phyloP scores from a whole-genome alignment of 164 flowering plant genomes.

The Vitis riparia region DNA sequence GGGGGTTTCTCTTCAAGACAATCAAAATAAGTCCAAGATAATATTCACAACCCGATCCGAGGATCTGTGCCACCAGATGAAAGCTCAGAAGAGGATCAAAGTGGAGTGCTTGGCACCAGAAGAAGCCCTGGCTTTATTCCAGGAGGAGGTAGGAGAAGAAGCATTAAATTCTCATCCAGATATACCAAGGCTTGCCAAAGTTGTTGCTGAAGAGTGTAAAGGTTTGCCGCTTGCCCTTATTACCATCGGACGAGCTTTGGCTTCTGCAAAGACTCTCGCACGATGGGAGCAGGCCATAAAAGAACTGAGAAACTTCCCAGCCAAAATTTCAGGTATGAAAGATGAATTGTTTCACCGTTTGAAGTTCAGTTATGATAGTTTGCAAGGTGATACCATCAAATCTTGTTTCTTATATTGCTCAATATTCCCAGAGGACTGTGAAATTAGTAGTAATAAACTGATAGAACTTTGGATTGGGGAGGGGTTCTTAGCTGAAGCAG shows the following conservation, averaged over 20 bases:
- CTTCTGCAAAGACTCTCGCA: conserved; percentile 6
- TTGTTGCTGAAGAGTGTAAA: conserved; percentile 8
- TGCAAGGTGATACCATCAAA: not conserved
- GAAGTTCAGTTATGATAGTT: conserved; percentile 17
- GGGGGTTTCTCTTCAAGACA: not conserved
- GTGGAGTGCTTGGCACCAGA: conserved; percentile 5
- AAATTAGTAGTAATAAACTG: not conserved
- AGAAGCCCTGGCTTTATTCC: conserved; percentile 17
- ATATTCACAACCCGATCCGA: conserved; percentile 8
- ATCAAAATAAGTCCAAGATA: conserved; percentile 4
- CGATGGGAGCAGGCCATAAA: conserved; percentile 13
- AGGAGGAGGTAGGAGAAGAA: conserved; percentile 12
- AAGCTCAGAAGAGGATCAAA: conserved; percentile 7
- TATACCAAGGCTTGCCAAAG: conserved; percentile 1
- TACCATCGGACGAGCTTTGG: conserved; percentile 13
- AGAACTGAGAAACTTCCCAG: not conserved
- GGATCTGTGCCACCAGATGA: conserved; percentile 18
- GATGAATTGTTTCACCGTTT: not conserved
- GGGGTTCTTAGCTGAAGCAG: conserved; percentile 8
- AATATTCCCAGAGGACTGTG: conserved; percentile 13
- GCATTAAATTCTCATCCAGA: conserved; percentile 9
- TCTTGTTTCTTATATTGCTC: conserved; percentile 17
- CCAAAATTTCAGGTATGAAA: conserved; percentile 12
- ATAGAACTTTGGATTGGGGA: conserved; percentile 21
- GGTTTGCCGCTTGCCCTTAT: conserved; percentile 23